Conservation (phyloP, 257 asterid genomes). For the Paraleonurus japonicus region DNA sequence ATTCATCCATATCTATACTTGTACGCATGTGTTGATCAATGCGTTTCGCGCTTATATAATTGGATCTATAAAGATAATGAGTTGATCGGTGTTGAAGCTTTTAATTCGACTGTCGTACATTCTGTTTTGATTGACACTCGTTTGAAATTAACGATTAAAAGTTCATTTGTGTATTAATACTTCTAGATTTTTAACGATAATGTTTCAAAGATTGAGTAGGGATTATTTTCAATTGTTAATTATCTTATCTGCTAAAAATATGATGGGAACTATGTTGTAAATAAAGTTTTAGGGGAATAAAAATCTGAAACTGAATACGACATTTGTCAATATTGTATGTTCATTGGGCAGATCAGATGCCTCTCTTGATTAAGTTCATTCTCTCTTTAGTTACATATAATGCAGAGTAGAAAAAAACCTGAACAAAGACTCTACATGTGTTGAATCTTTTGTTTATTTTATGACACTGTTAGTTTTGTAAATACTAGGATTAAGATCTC, state of each 20-base stretch:
- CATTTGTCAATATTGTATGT: background rate
- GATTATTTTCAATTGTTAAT: background rate
- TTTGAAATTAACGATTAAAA: constrained; percentile 17
- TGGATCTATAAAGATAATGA: constrained; percentile 22
- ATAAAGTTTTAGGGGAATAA: background rate
- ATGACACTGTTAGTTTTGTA: background rate
- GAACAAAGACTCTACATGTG: background rate
- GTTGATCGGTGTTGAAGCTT: constrained; percentile 18
- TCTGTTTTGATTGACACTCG: background rate
- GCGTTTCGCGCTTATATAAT: background rate
- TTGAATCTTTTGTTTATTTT: background rate
- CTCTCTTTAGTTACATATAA: background rate
- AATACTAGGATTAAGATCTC: background rate
- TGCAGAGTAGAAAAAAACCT: background rate
- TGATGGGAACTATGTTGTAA: background rate
- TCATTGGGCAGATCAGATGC: background rate
- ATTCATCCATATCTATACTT: background rate
- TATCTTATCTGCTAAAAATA: background rate
- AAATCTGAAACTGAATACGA: background rate
- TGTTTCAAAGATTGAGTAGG: background rate
- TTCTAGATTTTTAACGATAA: constrained; percentile 6
- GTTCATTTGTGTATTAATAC: background rate
- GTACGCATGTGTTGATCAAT: background rate
- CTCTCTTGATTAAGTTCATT: background rate
- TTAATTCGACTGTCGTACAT: background rate